Evolutionary conservation across 2,329 filamentous ascomycete genomes (phyloP).

Genomic region (Aspergillus alliaceus): DNA sequence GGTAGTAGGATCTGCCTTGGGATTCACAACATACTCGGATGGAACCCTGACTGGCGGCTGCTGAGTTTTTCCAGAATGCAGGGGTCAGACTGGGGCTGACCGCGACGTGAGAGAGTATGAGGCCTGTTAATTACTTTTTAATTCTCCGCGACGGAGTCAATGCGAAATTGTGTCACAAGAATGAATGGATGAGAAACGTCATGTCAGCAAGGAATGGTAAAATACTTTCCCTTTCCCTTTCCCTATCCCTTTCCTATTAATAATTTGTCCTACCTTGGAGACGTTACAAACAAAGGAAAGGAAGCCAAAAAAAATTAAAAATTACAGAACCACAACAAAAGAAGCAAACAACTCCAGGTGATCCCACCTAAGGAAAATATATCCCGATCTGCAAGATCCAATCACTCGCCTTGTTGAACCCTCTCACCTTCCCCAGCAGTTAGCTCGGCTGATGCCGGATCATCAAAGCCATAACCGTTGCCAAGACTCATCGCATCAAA

Average conservation of each 20-base stretch:
- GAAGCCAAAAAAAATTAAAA: not conserved
- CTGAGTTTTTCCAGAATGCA: slow-evolving; percentile 48
- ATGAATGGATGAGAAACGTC: not conserved
- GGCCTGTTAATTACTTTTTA: slow-evolving; percentile 45
- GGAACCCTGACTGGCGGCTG: slow-evolving; percentile 53
- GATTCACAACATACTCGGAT: slow-evolving; percentile 63
- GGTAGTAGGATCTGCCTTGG: slow-evolving; percentile 68
- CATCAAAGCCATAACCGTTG: slow-evolving; percentile 7
- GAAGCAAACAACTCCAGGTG: not conserved
- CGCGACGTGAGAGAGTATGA: slow-evolving; percentile 33
- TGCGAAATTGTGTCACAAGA: slow-evolving; percentile 39
- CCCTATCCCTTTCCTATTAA: not conserved
- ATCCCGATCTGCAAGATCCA: slow-evolving; percentile 1
- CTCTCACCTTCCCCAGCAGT: not conserved
- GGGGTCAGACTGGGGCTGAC: slow-evolving; percentile 6
- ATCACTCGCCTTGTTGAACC: too few relatives aligned
- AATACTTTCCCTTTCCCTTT: not conserved
- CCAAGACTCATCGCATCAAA: slow-evolving; percentile 7
- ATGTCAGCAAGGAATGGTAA: not conserved
- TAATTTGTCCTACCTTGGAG: not conserved
- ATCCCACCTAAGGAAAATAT: not conserved
- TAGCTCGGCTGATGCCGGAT: slow-evolving; percentile 6
- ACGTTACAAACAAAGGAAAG: not conserved
- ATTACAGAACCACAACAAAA: not conserved
- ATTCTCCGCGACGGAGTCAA: slow-evolving; percentile 41